A percentile compares a stretch with the other conserved stretches of the same genome.
phyloP scores from a whole-genome alignment of 768 basidiomycete genomes.

The Amanita brunnescens region DNA sequence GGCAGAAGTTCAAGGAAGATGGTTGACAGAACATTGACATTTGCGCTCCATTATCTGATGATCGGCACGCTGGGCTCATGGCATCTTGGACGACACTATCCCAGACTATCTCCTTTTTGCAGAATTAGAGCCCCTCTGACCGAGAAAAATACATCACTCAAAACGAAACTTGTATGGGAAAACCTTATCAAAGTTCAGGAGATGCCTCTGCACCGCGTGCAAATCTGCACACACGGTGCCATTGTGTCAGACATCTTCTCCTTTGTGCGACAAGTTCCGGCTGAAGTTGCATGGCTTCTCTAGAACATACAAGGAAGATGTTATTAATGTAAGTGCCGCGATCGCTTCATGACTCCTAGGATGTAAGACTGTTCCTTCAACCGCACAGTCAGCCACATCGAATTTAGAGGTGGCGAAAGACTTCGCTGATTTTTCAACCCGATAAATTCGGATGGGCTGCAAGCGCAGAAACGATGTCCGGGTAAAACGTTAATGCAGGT shows the following conservation, averaged over 20 bases:
- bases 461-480: constrained; percentile 69
- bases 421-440: constrained; percentile 79
- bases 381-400: constrained; percentile 40
- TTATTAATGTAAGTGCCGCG: constrained; percentile 56
- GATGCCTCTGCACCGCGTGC: neutral
- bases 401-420: constrained; percentile 60
- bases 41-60: too few species aligned
- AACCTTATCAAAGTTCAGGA: neutral
- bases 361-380: constrained; percentile 68
- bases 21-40: too few species aligned
- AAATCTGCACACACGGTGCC: neutral
- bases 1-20: neutral
- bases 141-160: neutral
- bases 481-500: too few species aligned
- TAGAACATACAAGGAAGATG: constrained; percentile 49
- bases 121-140: neutral
- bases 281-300: too few species aligned
- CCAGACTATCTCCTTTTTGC: too few species aligned
- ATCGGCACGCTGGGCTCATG: too few species aligned
- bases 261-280: too few species aligned
- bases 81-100: too few species aligned
- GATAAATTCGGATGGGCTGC: constrained; percentile 78
- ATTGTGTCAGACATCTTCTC: too few species aligned
- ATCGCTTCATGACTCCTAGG: constrained; percentile 60
- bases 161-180: neutral